Evolutionary conservation across 2,329 filamentous ascomycete species (phyloP), one percentile per base, ranked within the genome.

Genomic region (Emmonsiellopsis sp.): DNA sequence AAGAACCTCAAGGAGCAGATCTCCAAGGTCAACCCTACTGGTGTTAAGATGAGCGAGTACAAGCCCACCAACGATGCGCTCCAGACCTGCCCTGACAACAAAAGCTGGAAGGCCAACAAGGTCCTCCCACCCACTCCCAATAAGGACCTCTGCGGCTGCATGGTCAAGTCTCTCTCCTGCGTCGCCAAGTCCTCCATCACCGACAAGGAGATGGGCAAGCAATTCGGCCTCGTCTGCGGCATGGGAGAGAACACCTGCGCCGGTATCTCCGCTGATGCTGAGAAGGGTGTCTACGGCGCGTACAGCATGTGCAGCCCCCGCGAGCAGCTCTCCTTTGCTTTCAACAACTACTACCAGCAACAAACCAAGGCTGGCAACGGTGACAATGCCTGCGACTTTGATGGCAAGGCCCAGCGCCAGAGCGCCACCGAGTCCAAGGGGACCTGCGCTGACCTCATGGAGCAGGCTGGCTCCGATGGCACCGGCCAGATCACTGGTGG

Each of bases 51-150:
- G 65, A 74, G 73, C 62, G 72, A 75, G 40, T 98, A 96, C 81
- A 82, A 65, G 40, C 81, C 88, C n/a, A 78, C 79, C 68, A 91
- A 89, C 79, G 82, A 80, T 49, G 75, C 83, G 27, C 78, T 81
- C 50, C 76, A 77, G 53, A 68, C 78, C 46, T 98, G 93, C 81
- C 93, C 93, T 27, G 74, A 74, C 13, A 71, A 84, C 54, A 74
- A 60, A 71, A 39, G 75, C 74, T 98, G 93, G 92, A 75, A 78
- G 60, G 86, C 88, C 51, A 77, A 79, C 57, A 53, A 57, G 34
- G 76, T 78, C 43, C 87, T 98, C 36, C 93, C 93, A 32, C 92
- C 91, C 8, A 81, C 81, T 9, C 90, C 91, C 58, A 88, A 97
- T 74, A 66, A 81, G 45, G 65, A 82, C 44, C 83, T 95, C 46